Conservation (phyloP, 495 filamentous ascomycete genomes). For the Pyrenopolyporus hunteri region DNA sequence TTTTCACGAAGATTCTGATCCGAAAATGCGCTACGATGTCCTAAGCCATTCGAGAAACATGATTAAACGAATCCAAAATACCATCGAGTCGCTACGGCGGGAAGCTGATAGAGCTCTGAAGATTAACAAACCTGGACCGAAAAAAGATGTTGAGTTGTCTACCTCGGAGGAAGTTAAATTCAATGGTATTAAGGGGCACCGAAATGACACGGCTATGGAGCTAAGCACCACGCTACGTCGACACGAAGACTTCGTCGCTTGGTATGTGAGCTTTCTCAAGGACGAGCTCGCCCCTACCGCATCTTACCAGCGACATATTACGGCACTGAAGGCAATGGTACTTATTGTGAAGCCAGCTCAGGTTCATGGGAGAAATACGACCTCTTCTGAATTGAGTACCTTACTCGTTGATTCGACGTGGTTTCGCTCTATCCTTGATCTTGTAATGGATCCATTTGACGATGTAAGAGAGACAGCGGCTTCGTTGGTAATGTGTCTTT, state of each 20-base stretch:
- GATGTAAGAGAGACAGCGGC: constrained; percentile 78
- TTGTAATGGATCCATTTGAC: constrained; percentile 87
- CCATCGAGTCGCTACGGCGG: constrained; percentile 43
- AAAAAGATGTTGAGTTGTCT: neutral
- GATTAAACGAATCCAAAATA: constrained; percentile 65
- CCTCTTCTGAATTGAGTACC: constrained; percentile 21
- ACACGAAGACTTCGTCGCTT: constrained; percentile 66
- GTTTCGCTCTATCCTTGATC: constrained; percentile 72
- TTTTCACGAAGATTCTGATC: constrained; percentile 82
- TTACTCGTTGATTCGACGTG: constrained; percentile 54
- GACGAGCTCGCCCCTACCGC: constrained; percentile 73
- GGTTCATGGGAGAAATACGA: constrained; percentile 17
- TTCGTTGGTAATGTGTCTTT: constrained; percentile 58
- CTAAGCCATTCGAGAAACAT: constrained; percentile 70
- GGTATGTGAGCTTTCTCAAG: constrained; percentile 74
- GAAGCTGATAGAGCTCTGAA: constrained; percentile 19
- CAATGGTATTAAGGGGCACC: constrained; percentile 25
- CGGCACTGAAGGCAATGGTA: constrained; percentile 69
- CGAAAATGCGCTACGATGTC: constrained; percentile 79
- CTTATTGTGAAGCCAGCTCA: constrained; percentile 57
- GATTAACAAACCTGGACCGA: constrained; percentile 5
- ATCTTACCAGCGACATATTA: constrained; percentile 88
- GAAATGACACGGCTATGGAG: neutral
- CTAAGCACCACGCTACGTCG: constrained; percentile 36
- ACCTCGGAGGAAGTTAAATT: neutral